These are phyloP conservation scores for Trichoderma koningiopsis DNA, from an alignment of 2,329 filamentous ascomycete genomes.

Conservation along the genomic window DNA sequence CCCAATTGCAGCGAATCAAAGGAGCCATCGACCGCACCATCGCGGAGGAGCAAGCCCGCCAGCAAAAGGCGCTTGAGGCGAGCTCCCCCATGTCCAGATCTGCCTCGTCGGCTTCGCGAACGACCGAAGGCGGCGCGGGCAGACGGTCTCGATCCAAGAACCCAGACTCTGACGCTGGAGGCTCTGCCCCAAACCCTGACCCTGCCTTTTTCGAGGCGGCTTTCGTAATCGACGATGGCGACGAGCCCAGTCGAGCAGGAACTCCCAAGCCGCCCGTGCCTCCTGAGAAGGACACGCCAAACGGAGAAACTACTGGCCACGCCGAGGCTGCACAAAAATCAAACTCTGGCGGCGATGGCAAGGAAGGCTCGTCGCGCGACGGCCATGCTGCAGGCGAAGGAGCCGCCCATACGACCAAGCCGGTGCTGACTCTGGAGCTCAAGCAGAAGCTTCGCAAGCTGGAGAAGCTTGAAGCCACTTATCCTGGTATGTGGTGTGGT, in stretches of 20 bases:
- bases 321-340: slow-evolving; percentile 33
- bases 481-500: slow-evolving; percentile 64
- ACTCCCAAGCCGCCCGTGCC: slow-evolving; percentile 56
- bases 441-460: slow-evolving; percentile 76
- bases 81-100: slow-evolving; percentile 47
- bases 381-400: slow-evolving; percentile 17
- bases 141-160: slow-evolving; percentile 46
- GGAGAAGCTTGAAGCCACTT: slow-evolving; percentile 86
- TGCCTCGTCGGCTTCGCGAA: slow-evolving; percentile 43
- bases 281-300: slow-evolving; percentile 39
- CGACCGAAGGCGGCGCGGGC: slow-evolving; percentile 41
- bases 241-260: slow-evolving; percentile 62
- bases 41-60: slow-evolving; percentile 86
- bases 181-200: slow-evolving; percentile 62
- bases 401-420: slow-evolving; percentile 6
- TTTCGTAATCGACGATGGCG: slow-evolving; percentile 84
- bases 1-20: slow-evolving; percentile 67
- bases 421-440: slow-evolving; percentile 73
- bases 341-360: slow-evolving; percentile 30
- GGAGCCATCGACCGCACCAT: slow-evolving; percentile 85
- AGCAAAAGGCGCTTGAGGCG: slow-evolving; percentile 60
- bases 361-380: slow-evolving; percentile 29
- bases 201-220: slow-evolving; percentile 85
- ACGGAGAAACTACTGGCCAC: slow-evolving; percentile 26
- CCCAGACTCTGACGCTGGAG: slow-evolving; percentile 42